phyloP scores from a whole-genome alignment of 2,329 filamentous ascomycete species.

The Salinomyces thailandicus region DNA sequence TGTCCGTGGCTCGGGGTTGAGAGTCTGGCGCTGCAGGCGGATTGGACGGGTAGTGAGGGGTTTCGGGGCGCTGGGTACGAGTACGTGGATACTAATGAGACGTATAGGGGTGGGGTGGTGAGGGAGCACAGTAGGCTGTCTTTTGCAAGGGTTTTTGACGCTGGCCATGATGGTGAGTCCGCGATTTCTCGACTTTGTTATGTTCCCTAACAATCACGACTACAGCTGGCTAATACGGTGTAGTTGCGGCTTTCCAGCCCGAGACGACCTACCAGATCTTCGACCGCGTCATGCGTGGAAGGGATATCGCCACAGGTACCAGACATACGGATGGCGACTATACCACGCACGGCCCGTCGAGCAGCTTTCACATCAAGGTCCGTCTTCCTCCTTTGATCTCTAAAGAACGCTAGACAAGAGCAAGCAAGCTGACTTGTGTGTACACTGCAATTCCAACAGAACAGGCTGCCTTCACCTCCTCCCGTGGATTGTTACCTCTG shows the following conservation, averaged over 20 bases:
- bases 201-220: no score
- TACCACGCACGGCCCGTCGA: conserved; percentile 28
- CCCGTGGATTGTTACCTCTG: conserved; percentile 37
- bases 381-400: no score
- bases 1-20: conserved; percentile 23
- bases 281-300: conserved; percentile 40
- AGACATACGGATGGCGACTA: conserved; percentile 30
- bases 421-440: not conserved
- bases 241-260: conserved; percentile 36
- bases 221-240: no score
- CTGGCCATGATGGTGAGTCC: no score
- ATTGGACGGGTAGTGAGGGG: conserved; percentile 13
- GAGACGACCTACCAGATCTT: conserved; percentile 46
- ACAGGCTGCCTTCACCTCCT: conserved; percentile 32
- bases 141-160: conserved; percentile 27
- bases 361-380: conserved; percentile 33
- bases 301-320: conserved; percentile 46
- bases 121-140: conserved; percentile 26
- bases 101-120: conserved; percentile 21
- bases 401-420: no score
- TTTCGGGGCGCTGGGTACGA: conserved; percentile 23
- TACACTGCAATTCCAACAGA: no score
- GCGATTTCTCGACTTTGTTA: no score
- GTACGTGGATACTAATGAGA: conserved; percentile 24
- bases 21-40: conserved; percentile 17